Evolutionary conservation across 306 rosid species (phyloP), one percentile per base, ranked within the genome.

Genomic region (Astragalus membranaceus): DNA sequence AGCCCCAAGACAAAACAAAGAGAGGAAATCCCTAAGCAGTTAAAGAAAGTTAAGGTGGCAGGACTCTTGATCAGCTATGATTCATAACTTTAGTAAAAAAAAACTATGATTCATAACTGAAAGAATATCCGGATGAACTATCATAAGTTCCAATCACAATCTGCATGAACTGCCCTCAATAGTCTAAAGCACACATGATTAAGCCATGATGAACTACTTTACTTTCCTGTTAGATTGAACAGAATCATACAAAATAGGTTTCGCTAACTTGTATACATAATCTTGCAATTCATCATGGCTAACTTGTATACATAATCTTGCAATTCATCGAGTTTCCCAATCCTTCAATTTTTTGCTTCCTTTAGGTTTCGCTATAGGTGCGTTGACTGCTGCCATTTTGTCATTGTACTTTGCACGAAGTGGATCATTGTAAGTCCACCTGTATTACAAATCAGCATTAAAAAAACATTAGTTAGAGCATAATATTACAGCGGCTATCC

Each of bases 351-450:
- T 92, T 79, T 70, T 89, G 90, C 96, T 92, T 66, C 98, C 98
- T 81, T 86, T 87, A 61, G 98, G 96, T 76, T 86, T 92, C 0
- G 75, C 10, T 10, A 92, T 81, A 12, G 92, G 79, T 0, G 85
- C 83, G 35, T 92, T 84, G 89, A 92, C 78, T 64, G 94, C 98
- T 4, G 96, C 98, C 98, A 92, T 92, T 81, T 89, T 92, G 8
- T 86, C 90, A 39, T 84, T 86, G 73, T 92, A 92, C 81, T 92
- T 92, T n/a, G 90, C 92, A 5, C 96, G 96, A 59, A 92, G 98
- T 71, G 98, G 94, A 76, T 92, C 98, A 12, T 92, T 92, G 85
- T 92, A 87, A 7, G 96, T 92, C 98, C 98, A 92, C 49, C 97
- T 92, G 89, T 76, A 87, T 9, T 17, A n/a, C 78, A 76, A 69